These are phyloP conservation scores for Lignosus rhinocerotis DNA, from an alignment of 1,284 basidiomycete genomes.

Conservation along the genomic window DNA sequence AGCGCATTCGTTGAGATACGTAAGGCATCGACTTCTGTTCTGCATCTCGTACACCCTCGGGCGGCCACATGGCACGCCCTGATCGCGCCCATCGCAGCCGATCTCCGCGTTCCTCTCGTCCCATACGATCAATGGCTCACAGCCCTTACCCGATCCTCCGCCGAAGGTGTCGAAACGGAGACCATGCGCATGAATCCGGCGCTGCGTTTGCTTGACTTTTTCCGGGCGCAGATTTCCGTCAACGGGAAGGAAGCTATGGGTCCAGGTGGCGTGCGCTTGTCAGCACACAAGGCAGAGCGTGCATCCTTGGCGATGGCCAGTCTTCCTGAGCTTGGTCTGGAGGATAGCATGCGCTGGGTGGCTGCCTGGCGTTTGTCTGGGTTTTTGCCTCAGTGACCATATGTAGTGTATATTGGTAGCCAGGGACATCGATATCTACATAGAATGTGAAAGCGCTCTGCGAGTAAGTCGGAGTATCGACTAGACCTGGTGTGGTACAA, in stretches of 20 bases:
- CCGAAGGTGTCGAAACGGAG: constrained; percentile 9
- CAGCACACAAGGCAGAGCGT: constrained; percentile 7
- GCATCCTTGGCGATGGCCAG: constrained; percentile 3
- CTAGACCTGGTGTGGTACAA: too few species aligned
- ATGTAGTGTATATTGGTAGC: background rate
- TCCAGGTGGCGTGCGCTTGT: background rate
- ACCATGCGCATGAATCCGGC: constrained; percentile 22
- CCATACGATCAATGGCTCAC: constrained; percentile 26
- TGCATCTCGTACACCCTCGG: constrained; percentile 33
- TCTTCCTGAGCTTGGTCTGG: constrained; percentile 1
- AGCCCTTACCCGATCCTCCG: constrained; percentile 15
- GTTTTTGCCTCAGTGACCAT: constrained; percentile 29
- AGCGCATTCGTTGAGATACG: constrained; percentile 26
- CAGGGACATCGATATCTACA: too few species aligned
- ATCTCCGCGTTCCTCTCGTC: constrained; percentile 25
- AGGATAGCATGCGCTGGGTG: constrained; percentile 4
- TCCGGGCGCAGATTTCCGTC: constrained; percentile 3
- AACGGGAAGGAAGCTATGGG: constrained; percentile 1
- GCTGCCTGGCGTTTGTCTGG: constrained; percentile 9
- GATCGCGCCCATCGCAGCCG: constrained; percentile 19
- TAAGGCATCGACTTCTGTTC: constrained; percentile 10
- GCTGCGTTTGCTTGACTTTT: constrained; percentile 25
- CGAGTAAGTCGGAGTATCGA: too few species aligned
- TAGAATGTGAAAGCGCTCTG: too few species aligned
- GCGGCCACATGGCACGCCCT: constrained; percentile 23